A percentile compares a stretch with the other conserved stretches of the same genome.
Conservation (phyloP, 2,329 filamentous ascomycete genomes). For the Clonostachys byssicola region DNA sequence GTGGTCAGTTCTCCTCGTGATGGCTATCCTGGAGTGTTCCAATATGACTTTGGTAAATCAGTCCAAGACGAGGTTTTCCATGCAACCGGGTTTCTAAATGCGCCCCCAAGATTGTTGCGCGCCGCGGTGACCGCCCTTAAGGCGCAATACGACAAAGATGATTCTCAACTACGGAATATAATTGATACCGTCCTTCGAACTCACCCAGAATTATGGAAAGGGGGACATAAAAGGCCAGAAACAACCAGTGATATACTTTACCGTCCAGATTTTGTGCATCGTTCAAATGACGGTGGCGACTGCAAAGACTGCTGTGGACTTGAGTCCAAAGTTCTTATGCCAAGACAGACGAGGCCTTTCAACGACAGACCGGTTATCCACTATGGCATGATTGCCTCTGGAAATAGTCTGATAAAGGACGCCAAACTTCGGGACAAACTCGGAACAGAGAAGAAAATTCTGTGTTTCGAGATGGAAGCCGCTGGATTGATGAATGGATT, state of each 20-base stretch:
- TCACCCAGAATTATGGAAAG: no score
- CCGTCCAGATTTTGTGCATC: no score
- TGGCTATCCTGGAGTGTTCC: not conserved
- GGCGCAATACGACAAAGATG: not conserved
- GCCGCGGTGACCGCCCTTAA: not conserved
- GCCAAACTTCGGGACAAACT: constrained; percentile 12
- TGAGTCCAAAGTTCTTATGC: no score
- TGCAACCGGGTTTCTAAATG: not conserved
- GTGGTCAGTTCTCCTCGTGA: constrained; percentile 8
- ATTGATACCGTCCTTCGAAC: no score
- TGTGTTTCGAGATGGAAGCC: constrained; percentile 9
- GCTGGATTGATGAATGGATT: constrained; percentile 7
- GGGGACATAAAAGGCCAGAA: no score
- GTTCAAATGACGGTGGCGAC: no score
- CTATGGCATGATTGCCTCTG: constrained; percentile 6
- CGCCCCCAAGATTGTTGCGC: not conserved
- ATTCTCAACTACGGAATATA: not conserved
- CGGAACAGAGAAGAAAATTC: constrained; percentile 6
- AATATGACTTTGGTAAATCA: constrained; percentile 6
- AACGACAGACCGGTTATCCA: constrained; percentile 5
- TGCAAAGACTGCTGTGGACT: no score
- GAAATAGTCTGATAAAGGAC: constrained; percentile 9
- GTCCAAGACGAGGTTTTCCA: constrained; percentile 2
- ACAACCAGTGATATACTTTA: no score
- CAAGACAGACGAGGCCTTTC: not conserved